Evolutionary conservation across 208 protist genomes (phyloP), one percentile per base, ranked within the genome.

Genomic region (Trichomonas vaginalis): DNA sequence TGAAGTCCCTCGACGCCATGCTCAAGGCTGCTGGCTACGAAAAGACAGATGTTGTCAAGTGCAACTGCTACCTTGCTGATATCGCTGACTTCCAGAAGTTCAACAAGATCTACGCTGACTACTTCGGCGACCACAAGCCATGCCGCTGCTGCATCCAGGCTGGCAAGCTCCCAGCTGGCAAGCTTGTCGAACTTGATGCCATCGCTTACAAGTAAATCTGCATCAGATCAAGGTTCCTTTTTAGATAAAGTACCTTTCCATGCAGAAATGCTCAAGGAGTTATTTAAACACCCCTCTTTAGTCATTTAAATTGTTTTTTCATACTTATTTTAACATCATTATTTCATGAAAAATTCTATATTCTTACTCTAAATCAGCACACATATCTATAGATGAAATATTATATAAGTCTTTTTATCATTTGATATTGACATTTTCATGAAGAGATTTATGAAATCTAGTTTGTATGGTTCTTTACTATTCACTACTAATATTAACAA

Each of bases 121-220:
- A 46, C 14, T 95, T 95, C 35, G 49, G 92, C 49, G 92, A 95
- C 3, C 92, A 95, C 40, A 95, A 95, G 92, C 49, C 49, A 27
- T 61, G 37, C 49, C 27, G 92, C 35, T 79, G 35, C 15, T 79
- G 32, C 21, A 47, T 95, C 92, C 86, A 92, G 37, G 45, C 86
- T 27, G 86, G 27, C 12, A 92, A 51, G 15, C 86, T 56, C 45
- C 86, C 86, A 92, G 45, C 15, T 35, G 39, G 21, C 23, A 48
- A 45, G 1, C 42, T 48, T 3, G 0, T 92, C 32, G 40, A 51
- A 92, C 32, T 92, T 32, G 86, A 92, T 14, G 8, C 15, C 21
- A 92, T 92, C 37, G 86, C 86, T 40, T 17, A 51, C 0, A 48
- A 92, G 17, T 6, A 4, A 39, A n/a, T 42, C 4, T 9, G 37